Conservation (phyloP, 352 stramenopile genomes). For the Saprolegnia diclina region DNA sequence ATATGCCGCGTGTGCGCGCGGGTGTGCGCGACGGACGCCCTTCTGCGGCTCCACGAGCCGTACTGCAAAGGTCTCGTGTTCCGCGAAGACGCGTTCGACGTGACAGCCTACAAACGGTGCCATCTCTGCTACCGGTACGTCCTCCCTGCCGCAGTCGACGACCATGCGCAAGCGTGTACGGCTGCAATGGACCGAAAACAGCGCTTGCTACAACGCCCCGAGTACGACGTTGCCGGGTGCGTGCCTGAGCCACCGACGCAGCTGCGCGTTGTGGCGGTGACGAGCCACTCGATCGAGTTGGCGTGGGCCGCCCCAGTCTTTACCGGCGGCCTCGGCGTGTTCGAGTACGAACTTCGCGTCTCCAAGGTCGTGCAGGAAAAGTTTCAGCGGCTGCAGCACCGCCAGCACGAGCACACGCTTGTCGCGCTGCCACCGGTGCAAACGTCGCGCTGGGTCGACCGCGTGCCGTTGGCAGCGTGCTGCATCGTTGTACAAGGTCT, state of each 20-base stretch:
- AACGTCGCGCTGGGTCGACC: slow-evolving; percentile 18
- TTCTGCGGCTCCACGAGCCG: not conserved
- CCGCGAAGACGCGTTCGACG: not conserved
- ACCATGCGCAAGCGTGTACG: not conserved
- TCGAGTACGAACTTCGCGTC: slow-evolving; percentile 25
- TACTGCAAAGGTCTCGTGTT: slow-evolving; percentile 6
- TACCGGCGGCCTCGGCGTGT: slow-evolving; percentile 21
- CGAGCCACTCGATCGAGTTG: slow-evolving; percentile 25
- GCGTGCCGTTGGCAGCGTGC: not conserved
- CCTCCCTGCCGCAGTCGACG: not conserved
- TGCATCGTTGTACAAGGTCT: slow-evolving; percentile 16
- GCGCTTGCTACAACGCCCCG: not conserved
- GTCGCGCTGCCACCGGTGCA: slow-evolving; percentile 7
- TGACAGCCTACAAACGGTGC: not conserved
- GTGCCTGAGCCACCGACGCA: slow-evolving; percentile 16
- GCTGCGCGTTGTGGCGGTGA: slow-evolving; percentile 14
- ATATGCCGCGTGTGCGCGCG: not conserved
- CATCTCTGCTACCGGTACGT: not conserved
- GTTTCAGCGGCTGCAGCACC: slow-evolving; percentile 3
- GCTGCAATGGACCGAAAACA: not conserved
- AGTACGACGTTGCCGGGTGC: not conserved
- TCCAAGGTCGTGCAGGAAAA: slow-evolving; percentile 14
- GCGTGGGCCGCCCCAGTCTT: slow-evolving; percentile 28
- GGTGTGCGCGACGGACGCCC: not conserved
- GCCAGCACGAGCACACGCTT: slow-evolving; percentile 10